A percentile compares a stretch with the other conserved stretches of the same genome.
These are phyloP conservation scores for Cucurbita pepo DNA, from an alignment of 306 rosid species.

Conservation along the genomic window DNA sequence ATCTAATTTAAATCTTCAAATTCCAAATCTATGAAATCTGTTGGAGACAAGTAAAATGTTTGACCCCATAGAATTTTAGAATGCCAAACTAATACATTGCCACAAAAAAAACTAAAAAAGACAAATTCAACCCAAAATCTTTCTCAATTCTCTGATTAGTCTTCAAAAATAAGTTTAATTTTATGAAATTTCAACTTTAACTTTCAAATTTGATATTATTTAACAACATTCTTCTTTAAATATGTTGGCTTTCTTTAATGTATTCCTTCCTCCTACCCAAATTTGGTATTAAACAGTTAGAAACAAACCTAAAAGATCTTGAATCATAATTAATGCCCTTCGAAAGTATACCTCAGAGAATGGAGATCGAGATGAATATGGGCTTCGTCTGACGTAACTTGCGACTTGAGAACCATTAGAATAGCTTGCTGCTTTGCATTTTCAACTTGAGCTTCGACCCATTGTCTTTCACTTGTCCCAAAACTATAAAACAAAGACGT, in stretches of 20 bases:
- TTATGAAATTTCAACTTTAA: neutral
- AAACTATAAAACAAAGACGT: slow-evolving; percentile 36
- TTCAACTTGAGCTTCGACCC: slow-evolving; percentile 99
- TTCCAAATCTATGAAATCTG: neutral
- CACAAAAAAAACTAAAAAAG: neutral
- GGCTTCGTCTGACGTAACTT: slow-evolving; percentile 92
- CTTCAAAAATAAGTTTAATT: neutral
- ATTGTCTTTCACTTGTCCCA: slow-evolving; percentile 97
- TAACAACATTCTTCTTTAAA: neutral
- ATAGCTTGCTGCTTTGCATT: slow-evolving; percentile 93
- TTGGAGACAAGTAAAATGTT: neutral
- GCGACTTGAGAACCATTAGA: slow-evolving; percentile 66
- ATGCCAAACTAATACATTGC: neutral
- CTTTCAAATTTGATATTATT: neutral
- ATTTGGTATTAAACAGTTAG: neutral
- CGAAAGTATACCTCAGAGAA: slow-evolving; percentile 54
- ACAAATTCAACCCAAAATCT: neutral
- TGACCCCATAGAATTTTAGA: neutral
- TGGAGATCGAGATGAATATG: slow-evolving; percentile 95
- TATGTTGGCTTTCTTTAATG: neutral
- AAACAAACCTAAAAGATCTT: neutral
- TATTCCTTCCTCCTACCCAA: neutral
- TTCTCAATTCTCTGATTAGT: neutral
- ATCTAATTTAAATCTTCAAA: neutral
- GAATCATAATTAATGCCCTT: neutral